Base-by-base conservation (phyloP, 139 green algal genomes). In the Tetraselmis striata region DNA sequence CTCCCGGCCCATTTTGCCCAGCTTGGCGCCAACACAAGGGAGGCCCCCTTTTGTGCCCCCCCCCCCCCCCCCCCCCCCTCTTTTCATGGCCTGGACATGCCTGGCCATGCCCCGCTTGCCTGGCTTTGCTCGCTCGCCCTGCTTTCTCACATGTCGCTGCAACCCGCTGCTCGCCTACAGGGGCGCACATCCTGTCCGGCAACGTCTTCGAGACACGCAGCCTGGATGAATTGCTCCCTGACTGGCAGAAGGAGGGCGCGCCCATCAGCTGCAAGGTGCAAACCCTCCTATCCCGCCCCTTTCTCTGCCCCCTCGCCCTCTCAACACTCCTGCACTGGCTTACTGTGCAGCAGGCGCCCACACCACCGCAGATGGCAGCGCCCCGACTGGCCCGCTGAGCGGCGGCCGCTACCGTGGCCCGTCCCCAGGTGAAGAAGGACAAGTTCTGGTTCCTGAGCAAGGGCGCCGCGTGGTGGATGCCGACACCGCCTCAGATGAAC, bases 171-270 rank as follows among this genome's bases (percentile, higher is more conserved):
- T n/a, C n/a, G n/a, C 59, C 27, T 86, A 32, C 87, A 92, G 92
- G 95, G 29, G 82, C 94, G 0, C 95, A 98, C 87, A 95, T 94
- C 59, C 81, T 98, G 67, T 95, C 90, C 23, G 95, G 95, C 59
- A 95, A 95, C 84, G 94, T 98, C 26, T 86, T 98, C 76, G 92
- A 98, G 84, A 86, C 95, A 0, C 77, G 83, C 0, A 92, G 94
- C 0, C 80, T 98, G 59, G 87, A 97, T 76, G 95, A 98, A 84
- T 91, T 98, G 78, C 80, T 98, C 5, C 94, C 95, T 0, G 86
- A 89, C 29, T 98, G 95, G 94, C 91, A 90, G 67, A 84, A 92
- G 0, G 77, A 94, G n/a, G 74, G 74, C n/a, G 74, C 74, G 74
- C 74, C 74, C 5, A 18, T 28, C 23, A 31, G 5, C 23, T 77